Percentiles rank a stretch among this genome's conserved stretches.
phyloP scores from a whole-genome alignment of 1,284 basidiomycete genomes.

The Puccinia hordei region DNA sequence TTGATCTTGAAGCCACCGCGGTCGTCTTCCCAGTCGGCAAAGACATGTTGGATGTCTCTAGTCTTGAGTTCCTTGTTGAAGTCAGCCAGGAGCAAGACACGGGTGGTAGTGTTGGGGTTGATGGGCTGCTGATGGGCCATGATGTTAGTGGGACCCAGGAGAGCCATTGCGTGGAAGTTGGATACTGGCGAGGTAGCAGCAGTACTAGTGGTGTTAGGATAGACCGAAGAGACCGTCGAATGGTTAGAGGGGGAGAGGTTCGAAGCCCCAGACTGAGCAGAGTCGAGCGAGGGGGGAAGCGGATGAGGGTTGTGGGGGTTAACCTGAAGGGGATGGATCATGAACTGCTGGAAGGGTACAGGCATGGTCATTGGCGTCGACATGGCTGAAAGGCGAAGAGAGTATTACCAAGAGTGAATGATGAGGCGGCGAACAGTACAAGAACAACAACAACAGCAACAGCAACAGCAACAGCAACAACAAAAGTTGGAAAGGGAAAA shows the following conservation, averaged over 20 bases:
- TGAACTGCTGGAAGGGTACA: slow-evolving; percentile 35
- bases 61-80: slow-evolving; percentile 96
- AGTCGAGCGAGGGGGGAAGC: slow-evolving; percentile 13
- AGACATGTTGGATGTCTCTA: slow-evolving; percentile 87
- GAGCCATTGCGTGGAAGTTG: slow-evolving; percentile 28
- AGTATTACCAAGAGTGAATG: neutral
- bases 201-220: slow-evolving; percentile 37
- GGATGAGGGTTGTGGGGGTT: slow-evolving; percentile 27
- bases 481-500: neutral
- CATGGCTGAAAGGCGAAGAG: slow-evolving; percentile 13
- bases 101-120: slow-evolving; percentile 84
- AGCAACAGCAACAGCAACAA: no score
- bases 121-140: neutral
- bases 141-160: neutral
- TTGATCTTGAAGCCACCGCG: slow-evolving; percentile 97
- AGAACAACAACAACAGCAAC: neutral
- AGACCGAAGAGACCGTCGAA: slow-evolving; percentile 40
- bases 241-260: slow-evolving; percentile 38
- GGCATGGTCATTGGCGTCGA: slow-evolving; percentile 45
- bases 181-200: slow-evolving; percentile 47
- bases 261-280: slow-evolving; percentile 6
- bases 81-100: slow-evolving; percentile 85
- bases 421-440: neutral
- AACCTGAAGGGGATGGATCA: slow-evolving; percentile 30
- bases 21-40: slow-evolving; percentile 82